These are phyloP conservation scores for Delonix regia DNA, from an alignment of 306 rosid genomes.

Conservation along the genomic window DNA sequence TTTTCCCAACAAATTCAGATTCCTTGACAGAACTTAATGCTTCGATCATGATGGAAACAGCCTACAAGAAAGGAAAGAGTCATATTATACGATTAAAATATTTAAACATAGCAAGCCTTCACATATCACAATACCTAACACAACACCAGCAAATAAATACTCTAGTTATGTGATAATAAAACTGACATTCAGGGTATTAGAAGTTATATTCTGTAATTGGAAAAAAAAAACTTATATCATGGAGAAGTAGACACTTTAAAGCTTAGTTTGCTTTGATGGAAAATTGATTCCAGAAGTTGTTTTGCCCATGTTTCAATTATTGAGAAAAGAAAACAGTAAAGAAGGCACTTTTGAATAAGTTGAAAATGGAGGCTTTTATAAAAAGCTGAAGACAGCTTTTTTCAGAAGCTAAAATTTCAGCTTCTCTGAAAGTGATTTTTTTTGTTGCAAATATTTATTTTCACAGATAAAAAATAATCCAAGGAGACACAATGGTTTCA, in stretches of 20 bases:
- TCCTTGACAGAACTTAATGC: constrained; percentile 77
- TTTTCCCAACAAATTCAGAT: constrained; percentile 68
- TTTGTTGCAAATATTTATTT: neutral
- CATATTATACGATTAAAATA: constrained; percentile 27
- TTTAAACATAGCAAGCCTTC: constrained; percentile 17
- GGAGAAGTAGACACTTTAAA: constrained; percentile 15
- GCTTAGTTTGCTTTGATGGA: neutral
- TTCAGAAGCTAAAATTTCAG: neutral
- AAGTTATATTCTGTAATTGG: neutral
- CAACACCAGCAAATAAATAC: constrained; percentile 24
- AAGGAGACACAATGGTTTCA: neutral
- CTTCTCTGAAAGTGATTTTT: neutral
- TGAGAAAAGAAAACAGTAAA: neutral
- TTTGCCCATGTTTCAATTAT: neutral
- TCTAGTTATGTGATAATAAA: constrained; percentile 3
- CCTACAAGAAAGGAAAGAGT: constrained; percentile 56
- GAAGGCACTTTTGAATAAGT: neutral
- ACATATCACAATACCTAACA: constrained; percentile 27
- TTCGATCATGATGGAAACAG: constrained; percentile 75
- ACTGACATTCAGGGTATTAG: neutral
- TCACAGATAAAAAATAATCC: neutral
- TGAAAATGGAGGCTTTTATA: neutral
- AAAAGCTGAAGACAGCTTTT: neutral
- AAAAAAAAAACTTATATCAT: constrained; percentile 21
- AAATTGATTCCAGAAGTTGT: neutral